Percentiles rank a stretch among this genome's conserved stretches.
phyloP scores from a whole-genome alignment of 208 protist genomes.

The Crithidia brevicula region DNA sequence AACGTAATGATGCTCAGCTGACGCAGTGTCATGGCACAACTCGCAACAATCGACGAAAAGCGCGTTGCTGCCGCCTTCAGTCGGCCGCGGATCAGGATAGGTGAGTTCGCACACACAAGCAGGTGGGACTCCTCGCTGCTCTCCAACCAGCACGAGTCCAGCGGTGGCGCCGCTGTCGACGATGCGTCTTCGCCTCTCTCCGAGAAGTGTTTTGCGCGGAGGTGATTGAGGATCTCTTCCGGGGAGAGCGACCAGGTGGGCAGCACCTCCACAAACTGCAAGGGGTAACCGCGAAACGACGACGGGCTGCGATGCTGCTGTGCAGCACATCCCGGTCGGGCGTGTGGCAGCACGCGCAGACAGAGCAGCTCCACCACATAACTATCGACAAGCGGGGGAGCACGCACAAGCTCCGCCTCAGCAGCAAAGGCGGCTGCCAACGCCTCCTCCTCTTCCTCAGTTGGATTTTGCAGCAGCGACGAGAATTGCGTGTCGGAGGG shows the following conservation, averaged over 20 bases:
- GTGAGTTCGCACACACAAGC: constrained; percentile 25
- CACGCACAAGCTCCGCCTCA: background rate
- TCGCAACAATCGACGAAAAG: constrained; percentile 26
- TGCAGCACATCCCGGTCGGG: constrained; percentile 10
- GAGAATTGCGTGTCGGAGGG: background rate
- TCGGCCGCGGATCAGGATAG: constrained; percentile 35
- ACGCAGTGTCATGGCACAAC: constrained; percentile 31
- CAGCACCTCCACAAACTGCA: constrained; percentile 38
- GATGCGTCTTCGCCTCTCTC: background rate
- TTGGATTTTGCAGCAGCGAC: background rate
- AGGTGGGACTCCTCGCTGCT: constrained; percentile 29
- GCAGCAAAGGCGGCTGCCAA: constrained; percentile 3
- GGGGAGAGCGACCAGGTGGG: constrained; percentile 25
- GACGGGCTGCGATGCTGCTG: background rate
- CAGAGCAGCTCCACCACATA: constrained; percentile 21
- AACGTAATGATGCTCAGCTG: constrained; percentile 40
- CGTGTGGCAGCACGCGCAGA: constrained; percentile 30
- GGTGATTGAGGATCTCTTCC: constrained; percentile 19
- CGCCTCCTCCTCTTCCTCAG: background rate
- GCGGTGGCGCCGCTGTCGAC: background rate
- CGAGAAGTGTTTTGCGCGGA: background rate
- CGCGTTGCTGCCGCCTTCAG: constrained; percentile 28
- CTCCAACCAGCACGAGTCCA: constrained; percentile 17
- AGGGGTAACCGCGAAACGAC: constrained; percentile 24
- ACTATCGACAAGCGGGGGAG: background rate